phyloP scores from a whole-genome alignment of 1,284 basidiomycete species.

The Farysia itapuensis region DNA sequence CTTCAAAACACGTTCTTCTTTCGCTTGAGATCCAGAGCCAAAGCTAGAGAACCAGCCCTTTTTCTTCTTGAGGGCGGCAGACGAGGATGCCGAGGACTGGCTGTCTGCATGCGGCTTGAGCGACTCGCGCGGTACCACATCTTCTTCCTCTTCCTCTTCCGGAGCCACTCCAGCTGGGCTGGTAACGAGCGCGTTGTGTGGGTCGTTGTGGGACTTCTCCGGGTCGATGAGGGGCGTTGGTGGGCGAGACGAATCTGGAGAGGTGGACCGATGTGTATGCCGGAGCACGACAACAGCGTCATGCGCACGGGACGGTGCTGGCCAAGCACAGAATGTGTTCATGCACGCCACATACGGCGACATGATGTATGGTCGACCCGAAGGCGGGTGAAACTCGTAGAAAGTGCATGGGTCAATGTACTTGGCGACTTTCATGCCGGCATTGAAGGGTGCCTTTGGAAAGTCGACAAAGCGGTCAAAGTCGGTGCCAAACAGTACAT shows the following conservation, averaged over 20 bases:
- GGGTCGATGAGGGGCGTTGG: conserved; percentile 22
- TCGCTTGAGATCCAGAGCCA: conserved; percentile 18
- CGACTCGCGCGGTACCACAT: conserved; percentile 59
- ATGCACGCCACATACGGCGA: conserved; percentile 61
- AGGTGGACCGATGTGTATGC: conserved; percentile 30
- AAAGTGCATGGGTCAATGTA: conserved; percentile 60
- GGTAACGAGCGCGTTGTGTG: conserved; percentile 15
- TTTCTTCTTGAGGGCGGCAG: conserved; percentile 32
- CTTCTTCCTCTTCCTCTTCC: conserved; percentile 50
- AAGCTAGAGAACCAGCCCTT: conserved; percentile 49
- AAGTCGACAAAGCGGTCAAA: conserved; percentile 57
- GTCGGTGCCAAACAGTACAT: conserved; percentile 55
- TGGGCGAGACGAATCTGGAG: conserved; percentile 13
- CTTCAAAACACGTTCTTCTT: conserved; percentile 53
- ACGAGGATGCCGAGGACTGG: conserved; percentile 3
- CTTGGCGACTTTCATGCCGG: conserved; percentile 61
- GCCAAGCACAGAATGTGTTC: conserved; percentile 62
- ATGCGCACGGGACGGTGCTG: conserved; percentile 52
- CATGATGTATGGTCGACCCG: conserved; percentile 62
- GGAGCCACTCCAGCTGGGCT: conserved; percentile 25
- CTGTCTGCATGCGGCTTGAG: conserved; percentile 18
- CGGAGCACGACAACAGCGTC: conserved; percentile 60
- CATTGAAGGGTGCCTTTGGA: conserved; percentile 59
- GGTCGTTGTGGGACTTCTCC: conserved; percentile 31
- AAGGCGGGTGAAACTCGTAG: conserved; percentile 56